Evolutionary conservation across 139 green algal species (phyloP).

Genomic region (Closterium sp.): DNA sequence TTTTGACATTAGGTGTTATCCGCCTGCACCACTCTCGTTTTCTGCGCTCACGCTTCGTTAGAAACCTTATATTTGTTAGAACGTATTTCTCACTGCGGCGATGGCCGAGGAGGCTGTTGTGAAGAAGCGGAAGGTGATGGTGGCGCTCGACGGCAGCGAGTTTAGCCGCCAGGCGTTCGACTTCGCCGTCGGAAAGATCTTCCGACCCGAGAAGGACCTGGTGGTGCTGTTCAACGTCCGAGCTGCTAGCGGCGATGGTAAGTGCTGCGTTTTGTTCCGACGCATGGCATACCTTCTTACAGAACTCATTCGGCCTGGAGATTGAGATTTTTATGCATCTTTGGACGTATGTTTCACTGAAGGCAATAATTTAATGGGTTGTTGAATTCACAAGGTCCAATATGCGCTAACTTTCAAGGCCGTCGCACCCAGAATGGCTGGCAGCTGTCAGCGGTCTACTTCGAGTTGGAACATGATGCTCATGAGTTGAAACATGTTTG

Average conservation of each 20-base stretch:
- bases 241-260: neutral
- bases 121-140: constrained; percentile 8
- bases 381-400: neutral
- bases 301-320: neutral
- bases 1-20: neutral
- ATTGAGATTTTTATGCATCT: neutral
- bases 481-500: no score
- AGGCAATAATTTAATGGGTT: neutral
- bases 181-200: constrained; percentile 1
- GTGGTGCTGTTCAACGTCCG: constrained; percentile 1
- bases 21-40: neutral
- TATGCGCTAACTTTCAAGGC: neutral
- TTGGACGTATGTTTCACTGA: neutral
- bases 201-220: neutral
- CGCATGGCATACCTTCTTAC: neutral
- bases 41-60: neutral
- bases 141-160: constrained; percentile 2
- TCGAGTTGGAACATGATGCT: no score
- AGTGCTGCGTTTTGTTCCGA: neutral
- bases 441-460: neutral
- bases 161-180: constrained; percentile 2
- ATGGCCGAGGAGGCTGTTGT: neutral
- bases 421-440: neutral
- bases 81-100: neutral
- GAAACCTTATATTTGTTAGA: neutral